Evolutionary conservation across 2,329 filamentous ascomycete genomes (phyloP).

Genomic region (Colletotrichum viniferum): DNA sequence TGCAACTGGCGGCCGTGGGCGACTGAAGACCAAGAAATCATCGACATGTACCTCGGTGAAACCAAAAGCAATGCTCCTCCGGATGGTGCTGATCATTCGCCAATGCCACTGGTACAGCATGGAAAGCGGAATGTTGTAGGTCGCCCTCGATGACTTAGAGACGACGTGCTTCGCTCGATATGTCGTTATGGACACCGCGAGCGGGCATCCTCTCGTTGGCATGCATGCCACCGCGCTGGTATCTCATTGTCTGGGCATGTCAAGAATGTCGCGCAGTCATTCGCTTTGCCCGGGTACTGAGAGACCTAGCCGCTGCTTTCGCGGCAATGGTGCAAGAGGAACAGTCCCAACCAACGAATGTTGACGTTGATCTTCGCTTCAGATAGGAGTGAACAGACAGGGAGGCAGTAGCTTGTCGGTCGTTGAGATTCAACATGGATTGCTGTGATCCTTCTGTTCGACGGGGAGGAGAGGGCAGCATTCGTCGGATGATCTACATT

Average conservation of each 20-base stretch:
- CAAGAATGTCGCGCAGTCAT: background rate
- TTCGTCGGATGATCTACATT: background rate
- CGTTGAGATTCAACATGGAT: background rate
- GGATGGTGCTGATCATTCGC: background rate
- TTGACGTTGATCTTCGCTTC: background rate
- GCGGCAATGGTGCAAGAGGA: no score
- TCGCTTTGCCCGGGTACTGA: no score
- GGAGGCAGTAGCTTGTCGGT: background rate
- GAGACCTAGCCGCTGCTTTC: no score
- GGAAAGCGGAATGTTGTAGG: background rate
- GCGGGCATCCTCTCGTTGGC: background rate
- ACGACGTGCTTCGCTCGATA: background rate
- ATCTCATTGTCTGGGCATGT: background rate
- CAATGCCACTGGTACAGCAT: background rate
- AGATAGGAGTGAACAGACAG: background rate
- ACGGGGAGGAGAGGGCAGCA: background rate
- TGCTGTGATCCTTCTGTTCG: background rate
- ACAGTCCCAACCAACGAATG: no score
- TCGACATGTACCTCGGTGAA: background rate
- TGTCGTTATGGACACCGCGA: background rate
- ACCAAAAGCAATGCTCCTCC: background rate
- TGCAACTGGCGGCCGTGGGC: background rate
- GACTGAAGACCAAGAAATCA: background rate
- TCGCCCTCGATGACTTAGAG: background rate
- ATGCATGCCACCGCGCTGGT: background rate